These are phyloP conservation scores for Aspergillus tanneri DNA, from an alignment of 2,329 filamentous ascomycete species.

Conservation along the genomic window DNA sequence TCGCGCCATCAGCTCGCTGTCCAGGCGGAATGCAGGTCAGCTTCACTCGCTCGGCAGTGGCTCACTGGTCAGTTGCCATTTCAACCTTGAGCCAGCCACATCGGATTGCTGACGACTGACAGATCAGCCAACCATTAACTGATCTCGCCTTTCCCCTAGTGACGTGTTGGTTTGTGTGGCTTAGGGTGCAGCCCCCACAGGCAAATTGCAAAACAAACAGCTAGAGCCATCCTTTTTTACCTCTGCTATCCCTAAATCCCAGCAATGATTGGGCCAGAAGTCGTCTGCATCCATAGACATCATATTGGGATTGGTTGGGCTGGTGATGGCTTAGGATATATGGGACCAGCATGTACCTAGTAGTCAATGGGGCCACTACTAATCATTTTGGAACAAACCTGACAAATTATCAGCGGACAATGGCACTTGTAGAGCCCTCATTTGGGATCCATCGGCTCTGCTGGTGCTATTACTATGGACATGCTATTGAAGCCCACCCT, in stretches of 20 bases:
- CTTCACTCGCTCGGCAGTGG: not conserved
- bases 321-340: not conserved
- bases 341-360: not conserved
- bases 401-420: not conserved
- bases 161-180: not conserved
- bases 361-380: not conserved
- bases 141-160: not conserved
- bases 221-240: not conserved
- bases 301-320: not conserved
- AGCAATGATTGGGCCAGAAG: no score
- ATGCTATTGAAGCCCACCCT: not conserved
- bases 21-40: no score
- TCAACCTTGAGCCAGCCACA: slow-evolving; percentile 3
- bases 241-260: no score
- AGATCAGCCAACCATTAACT: slow-evolving; percentile 2
- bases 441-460: not conserved
- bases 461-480: not conserved
- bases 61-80: slow-evolving; percentile 4
- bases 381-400: not conserved
- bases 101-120: slow-evolving; percentile 5
- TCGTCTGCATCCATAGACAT: not conserved
- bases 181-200: not conserved
- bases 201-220: not conserved
- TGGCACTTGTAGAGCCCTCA: not conserved
- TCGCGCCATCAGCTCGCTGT: not conserved